These are phyloP conservation scores for Colletotrichum tofieldiae DNA, from an alignment of 2,329 filamentous ascomycete genomes.

Conservation along the genomic window DNA sequence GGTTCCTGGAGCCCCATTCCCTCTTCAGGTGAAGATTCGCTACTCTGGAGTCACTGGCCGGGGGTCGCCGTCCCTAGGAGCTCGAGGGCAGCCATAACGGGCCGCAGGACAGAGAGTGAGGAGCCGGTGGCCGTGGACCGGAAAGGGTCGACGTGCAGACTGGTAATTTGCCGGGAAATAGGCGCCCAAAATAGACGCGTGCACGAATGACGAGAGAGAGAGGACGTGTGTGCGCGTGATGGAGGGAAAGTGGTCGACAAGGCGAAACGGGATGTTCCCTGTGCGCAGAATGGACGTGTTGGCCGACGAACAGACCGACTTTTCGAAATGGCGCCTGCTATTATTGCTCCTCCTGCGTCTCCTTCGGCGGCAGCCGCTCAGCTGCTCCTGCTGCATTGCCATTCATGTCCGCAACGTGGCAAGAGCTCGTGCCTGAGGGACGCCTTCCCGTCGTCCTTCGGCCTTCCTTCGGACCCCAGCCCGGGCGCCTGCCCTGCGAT, in stretches of 20 bases:
- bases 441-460: neutral
- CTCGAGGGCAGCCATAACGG: neutral
- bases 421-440: neutral
- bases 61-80: neutral
- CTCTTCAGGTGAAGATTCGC: conserved; percentile 29
- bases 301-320: conserved; percentile 32
- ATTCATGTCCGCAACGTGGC: neutral
- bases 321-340: conserved; percentile 9
- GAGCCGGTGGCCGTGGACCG: neutral
- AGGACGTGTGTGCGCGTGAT: neutral
- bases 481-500: neutral
- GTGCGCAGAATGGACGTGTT: neutral
- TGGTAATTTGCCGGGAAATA: conserved; percentile 37
- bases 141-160: conserved; percentile 28
- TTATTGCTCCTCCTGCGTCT: neutral
- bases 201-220: conserved; percentile 3
- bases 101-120: neutral
- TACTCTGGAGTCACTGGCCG: neutral
- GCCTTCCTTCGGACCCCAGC: neutral
- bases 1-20: conserved; percentile 25
- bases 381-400: neutral
- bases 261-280: conserved; percentile 33
- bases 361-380: conserved; percentile 5
- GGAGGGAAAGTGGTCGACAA: neutral
- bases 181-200: conserved; percentile 32